phyloP scores from a whole-genome alignment of 2,329 filamentous ascomycete genomes.

The Eutypa lata region DNA sequence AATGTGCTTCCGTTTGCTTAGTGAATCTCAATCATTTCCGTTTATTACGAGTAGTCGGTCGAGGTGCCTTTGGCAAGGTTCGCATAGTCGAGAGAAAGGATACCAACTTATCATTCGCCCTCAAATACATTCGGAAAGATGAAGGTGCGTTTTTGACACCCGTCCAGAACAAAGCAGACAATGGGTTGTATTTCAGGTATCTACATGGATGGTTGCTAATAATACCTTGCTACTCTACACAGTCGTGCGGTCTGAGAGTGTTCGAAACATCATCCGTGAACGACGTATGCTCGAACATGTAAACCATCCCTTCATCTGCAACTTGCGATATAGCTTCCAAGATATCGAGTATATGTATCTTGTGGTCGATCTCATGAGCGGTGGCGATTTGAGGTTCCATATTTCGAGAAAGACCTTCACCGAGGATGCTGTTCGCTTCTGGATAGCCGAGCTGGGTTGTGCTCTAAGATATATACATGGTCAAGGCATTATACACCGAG shows the following conservation, averaged over 20 bases:
- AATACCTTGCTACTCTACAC: conserved; percentile 23
- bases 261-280: conserved; percentile 96
- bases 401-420: conserved; percentile 98
- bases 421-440: conserved; percentile 93
- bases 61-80: conserved; percentile 97
- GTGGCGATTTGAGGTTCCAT: conserved; percentile 93
- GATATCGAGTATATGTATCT: conserved; percentile 99
- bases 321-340: conserved; percentile 97
- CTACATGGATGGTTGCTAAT: conserved; percentile 7
- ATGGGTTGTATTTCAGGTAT: neutral
- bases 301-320: conserved; percentile 97
- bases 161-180: neutral
- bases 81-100: conserved; percentile 98
- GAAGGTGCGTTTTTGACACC: conserved; percentile 62
- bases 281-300: conserved; percentile 96
- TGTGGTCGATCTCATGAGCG: conserved; percentile 97
- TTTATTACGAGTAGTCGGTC: conserved; percentile 89
- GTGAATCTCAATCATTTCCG: conserved; percentile 98
- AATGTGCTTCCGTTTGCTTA: conserved; percentile 34
- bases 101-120: conserved; percentile 85
- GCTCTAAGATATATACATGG: conserved; percentile 82
- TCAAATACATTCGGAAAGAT: conserved; percentile 99
- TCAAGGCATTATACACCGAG: conserved; percentile 85
- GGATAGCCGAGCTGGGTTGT: conserved; percentile 92
- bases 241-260: conserved; percentile 97